Conservation (phyloP, 768 basidiomycete species). For the Strobilomyces confusus region DNA sequence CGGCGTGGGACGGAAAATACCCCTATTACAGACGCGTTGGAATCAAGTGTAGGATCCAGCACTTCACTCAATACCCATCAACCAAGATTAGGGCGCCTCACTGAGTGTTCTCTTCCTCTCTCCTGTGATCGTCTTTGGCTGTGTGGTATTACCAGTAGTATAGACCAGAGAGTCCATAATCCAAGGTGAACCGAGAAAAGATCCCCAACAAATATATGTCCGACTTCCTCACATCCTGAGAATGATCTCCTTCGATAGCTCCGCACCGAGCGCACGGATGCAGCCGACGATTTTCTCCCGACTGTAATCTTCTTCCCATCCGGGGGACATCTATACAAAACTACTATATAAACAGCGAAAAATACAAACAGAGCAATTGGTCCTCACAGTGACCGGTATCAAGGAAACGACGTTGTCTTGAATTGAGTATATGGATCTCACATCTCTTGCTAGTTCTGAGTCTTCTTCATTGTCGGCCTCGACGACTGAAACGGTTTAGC, state of each 20-base stretch:
- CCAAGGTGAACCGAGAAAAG: not conserved
- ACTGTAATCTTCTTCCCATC: slow-evolving; percentile 30
- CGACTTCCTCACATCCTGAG: slow-evolving; percentile 28
- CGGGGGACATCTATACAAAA: slow-evolving; percentile 16
- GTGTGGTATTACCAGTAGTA: not conserved
- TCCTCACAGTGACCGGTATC: slow-evolving; percentile 26
- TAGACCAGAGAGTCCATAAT: not conserved
- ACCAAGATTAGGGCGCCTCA: no score
- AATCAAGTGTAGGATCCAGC: no score
- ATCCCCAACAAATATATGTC: no score
- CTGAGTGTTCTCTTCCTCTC: no score
- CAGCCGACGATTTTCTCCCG: slow-evolving; percentile 39
- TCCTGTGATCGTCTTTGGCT: no score
- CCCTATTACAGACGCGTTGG: no score
- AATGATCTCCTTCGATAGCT: slow-evolving; percentile 38
- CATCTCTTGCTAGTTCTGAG: slow-evolving; percentile 18
- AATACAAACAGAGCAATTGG: not conserved
- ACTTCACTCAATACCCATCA: no score
- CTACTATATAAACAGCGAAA: slow-evolving; percentile 7
- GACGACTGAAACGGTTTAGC: slow-evolving; percentile 17
- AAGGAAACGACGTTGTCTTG: slow-evolving; percentile 17
- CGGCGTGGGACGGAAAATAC: slow-evolving; percentile 4
- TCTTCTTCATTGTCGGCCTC: slow-evolving; percentile 14
- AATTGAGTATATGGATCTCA: slow-evolving; percentile 25
- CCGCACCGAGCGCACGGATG: slow-evolving; percentile 41